Base-by-base conservation (phyloP, 768 basidiomycete species). In the Macrolepiota albuminosa region DNA sequence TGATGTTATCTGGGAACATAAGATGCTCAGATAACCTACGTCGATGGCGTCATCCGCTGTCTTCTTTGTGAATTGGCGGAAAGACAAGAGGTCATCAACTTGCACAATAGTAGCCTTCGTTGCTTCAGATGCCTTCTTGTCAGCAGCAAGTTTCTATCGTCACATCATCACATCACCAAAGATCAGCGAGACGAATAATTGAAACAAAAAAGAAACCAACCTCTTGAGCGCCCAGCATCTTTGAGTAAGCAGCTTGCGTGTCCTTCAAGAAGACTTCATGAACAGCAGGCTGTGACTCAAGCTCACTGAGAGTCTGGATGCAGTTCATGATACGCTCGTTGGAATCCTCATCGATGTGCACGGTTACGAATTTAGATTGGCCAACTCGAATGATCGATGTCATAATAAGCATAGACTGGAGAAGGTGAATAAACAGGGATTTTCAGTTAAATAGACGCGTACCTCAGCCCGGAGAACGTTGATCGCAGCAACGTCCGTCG, bases 331-430 rank as follows among this genome's bases (percentile, higher is more conserved):
- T 93, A 29, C 97, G 87, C 73, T 99, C 97, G 65, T 86, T 89
- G 6, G 94, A 95, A 72, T 99, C 97, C 71, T 99, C 97, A 76
- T 99, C 97, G 64, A 99, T 99, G n/a, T 92, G 90, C 1, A 87
- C 88, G 0, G 91, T 86, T 47, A 89, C 91, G 65, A 96, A 95
- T 70, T 95, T 96, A 56, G 94, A 95, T 75, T 98, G 96, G 40
- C 97, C 97, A 57, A 98, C 93, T 51, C 97, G 93, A 69, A 98
- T 91, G 70, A 95, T 81, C 9, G 95, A 97, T 1, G 95, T 88
- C 97, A 99, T 98, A 71, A 98, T 93, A 56, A 99, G 81, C 92
- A 99, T 98, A 6, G 92, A 87, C 89, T 92, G 66, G 16, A 48
- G 18, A 34, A 13, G 26, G 13, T 42, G 39, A 56, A 56, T 4